Conservation (phyloP, 2,329 filamentous ascomycete genomes). For the Aurifilum marmelostoma region DNA sequence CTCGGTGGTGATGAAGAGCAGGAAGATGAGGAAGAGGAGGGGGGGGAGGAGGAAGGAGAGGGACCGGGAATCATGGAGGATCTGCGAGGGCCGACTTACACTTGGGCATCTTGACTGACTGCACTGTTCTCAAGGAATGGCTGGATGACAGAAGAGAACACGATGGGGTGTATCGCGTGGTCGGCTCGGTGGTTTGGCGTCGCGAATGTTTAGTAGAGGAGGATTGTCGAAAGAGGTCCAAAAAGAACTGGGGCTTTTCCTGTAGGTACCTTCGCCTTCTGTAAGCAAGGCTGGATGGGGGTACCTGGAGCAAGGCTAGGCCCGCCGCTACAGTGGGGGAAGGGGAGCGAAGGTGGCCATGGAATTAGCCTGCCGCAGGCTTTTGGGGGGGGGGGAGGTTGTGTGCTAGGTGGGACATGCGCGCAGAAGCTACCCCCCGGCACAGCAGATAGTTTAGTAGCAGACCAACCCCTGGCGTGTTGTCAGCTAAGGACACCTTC, state of each 20-base stretch:
- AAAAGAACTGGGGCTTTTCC: conserved; percentile 20
- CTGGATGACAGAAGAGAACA: background rate
- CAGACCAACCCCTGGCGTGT: conserved; percentile 15
- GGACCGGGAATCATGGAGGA: too few species aligned
- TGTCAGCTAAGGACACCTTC: conserved; percentile 28
- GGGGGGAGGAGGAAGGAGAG: background rate
- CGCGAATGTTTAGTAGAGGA: conserved; percentile 9
- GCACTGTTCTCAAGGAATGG: conserved; percentile 6
- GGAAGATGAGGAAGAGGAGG: background rate
- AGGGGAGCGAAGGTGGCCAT: background rate
- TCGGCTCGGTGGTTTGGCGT: conserved; percentile 9
- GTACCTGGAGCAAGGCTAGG: conserved; percentile 10
- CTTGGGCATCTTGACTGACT: conserved; percentile 73
- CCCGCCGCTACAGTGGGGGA: background rate
- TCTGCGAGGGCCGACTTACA: conserved; percentile 72
- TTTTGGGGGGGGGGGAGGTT: background rate
- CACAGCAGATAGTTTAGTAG: background rate
- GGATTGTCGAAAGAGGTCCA: background rate
- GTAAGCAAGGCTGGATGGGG: conserved; percentile 27
- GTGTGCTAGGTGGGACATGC: conserved; percentile 6
- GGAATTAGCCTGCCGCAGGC: background rate
- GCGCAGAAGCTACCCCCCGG: conserved; percentile 3
- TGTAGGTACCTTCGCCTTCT: background rate
- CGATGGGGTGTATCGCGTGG: background rate
- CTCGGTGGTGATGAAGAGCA: background rate